Conservation (phyloP, 257 asterid genomes). For the Petrea volubilis region DNA sequence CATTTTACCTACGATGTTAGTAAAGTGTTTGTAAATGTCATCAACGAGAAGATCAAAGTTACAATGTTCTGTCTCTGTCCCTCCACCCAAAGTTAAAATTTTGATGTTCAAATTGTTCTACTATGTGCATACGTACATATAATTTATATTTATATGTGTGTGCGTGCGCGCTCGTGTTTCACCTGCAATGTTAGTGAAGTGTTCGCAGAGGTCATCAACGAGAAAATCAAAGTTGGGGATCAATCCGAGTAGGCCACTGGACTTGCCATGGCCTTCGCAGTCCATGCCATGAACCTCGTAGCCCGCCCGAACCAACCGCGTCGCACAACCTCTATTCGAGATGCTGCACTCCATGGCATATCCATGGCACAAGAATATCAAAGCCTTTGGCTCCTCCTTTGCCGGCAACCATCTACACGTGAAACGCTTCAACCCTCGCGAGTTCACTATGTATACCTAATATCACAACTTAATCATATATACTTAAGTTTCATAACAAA, state of each 20-base stretch:
- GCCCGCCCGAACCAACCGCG: constrained; percentile 49
- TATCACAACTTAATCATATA: not conserved
- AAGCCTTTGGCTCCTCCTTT: constrained; percentile 57
- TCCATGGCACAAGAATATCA: constrained; percentile 71
- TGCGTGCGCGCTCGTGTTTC: too few species aligned
- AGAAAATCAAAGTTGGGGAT: constrained; percentile 52
- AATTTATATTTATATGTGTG: too few species aligned
- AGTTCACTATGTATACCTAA: constrained; percentile 52
- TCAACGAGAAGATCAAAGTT: too few species aligned
- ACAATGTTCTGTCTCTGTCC: too few species aligned
- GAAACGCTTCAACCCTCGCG: constrained; percentile 63
- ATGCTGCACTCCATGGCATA: constrained; percentile 69
- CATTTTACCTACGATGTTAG: too few species aligned
- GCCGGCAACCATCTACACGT: constrained; percentile 72
- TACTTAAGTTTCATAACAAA: not conserved
- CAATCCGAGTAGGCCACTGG: constrained; percentile 60
- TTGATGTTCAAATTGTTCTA: too few species aligned
- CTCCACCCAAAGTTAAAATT: too few species aligned
- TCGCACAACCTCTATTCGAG: constrained; percentile 42
- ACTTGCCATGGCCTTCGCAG: constrained; percentile 68
- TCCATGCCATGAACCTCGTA: constrained; percentile 62
- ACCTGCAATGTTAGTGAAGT: constrained; percentile 57
- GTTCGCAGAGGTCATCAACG: constrained; percentile 58
- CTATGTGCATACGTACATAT: too few species aligned
- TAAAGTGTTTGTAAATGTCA: too few species aligned